Evolutionary conservation across 768 basidiomycete genomes (phyloP), one percentile per base, ranked within the genome.

Genomic region (Hygrophorus pudorinus): DNA sequence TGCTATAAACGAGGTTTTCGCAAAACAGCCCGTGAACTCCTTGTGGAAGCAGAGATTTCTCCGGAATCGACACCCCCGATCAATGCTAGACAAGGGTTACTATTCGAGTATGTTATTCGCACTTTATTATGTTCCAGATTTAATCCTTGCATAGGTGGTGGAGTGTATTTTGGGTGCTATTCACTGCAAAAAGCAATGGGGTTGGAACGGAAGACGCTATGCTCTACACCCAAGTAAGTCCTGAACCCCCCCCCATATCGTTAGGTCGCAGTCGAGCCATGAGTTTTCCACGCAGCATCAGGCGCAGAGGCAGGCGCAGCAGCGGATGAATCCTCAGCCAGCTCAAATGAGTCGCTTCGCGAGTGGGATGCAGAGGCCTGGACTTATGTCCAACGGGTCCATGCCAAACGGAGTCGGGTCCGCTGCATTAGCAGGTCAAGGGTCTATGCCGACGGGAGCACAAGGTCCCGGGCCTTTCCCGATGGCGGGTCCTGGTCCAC

Each of bases 141-240:
- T 53, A 28, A 34, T 20, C 42, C 17, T 33, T 30, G 44, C 44
- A 24, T 51, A 87, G 85, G 58, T 89, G 86, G 86, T 89, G 86
- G 86, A 83, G 78, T 52, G 86, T 89, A 17, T 89, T 89, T 54
- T 89, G 86, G 86, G 79, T 86, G 0, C 65, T 88, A 12, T 89
- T 88, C 58, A 78, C 79, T 10, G 84, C 85, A 37, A 88, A 88
- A 62, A 84, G 80, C 50, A 81, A 72, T 39, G 75, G 75, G 24
- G 58, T 56, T 7, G 79, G 77, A 14, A 58, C 77, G n/a, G 83
- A 85, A 1, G 84, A 87, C 50, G 85, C 81, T 17, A 51, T 85
- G 58, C 47, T 79, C 29, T 87, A 86, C 57, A 78, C 74, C 0
- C 78, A 81, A 65, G 85, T 84, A 51, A 43, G 76, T 46, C 29